Percentiles rank a stretch among this genome's conserved stretches.
phyloP scores from a whole-genome alignment of 805 yeast species.

The Scheffersomyces lignosus region DNA sequence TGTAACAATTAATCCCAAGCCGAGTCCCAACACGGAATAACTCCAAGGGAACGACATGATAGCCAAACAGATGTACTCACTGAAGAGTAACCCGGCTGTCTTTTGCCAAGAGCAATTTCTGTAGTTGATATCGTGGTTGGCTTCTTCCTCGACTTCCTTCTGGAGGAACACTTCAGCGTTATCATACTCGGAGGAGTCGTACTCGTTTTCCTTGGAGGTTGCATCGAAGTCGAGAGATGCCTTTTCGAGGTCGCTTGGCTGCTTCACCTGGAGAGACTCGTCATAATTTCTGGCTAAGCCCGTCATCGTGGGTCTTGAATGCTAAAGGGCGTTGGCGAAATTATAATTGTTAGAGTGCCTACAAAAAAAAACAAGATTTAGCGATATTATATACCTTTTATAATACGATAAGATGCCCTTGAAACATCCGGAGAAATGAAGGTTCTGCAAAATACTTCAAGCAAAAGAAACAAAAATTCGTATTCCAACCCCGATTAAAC shows the following conservation, averaged over 20 bases:
- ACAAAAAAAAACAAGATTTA: too few species aligned
- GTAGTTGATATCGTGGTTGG: slow-evolving; percentile 40
- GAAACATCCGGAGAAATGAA: too few species aligned
- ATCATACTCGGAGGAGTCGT: slow-evolving; percentile 3
- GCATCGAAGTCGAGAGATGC: slow-evolving; percentile 1
- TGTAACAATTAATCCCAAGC: slow-evolving; percentile 58
- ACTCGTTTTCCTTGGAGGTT: neutral
- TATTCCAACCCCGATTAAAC: too few species aligned
- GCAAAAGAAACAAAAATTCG: too few species aligned
- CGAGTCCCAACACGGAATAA: slow-evolving; percentile 56
- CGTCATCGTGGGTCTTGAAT: neutral
- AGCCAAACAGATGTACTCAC: slow-evolving; percentile 62
- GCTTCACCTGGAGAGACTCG: neutral
- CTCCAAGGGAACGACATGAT: slow-evolving; percentile 70
- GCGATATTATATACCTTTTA: too few species aligned
- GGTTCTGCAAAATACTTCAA: too few species aligned
- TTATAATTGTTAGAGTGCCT: too few species aligned
- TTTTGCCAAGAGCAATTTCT: slow-evolving; percentile 57
- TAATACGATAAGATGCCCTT: too few species aligned
- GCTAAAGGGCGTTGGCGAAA: too few species aligned
- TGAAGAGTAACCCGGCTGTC: slow-evolving; percentile 58
- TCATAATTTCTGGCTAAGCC: neutral
- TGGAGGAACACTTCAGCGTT: slow-evolving; percentile 15
- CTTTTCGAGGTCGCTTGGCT: neutral
- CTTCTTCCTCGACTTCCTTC: slow-evolving; percentile 13